Conservation (phyloP, 306 rosid species). For the Cicer arietinum region DNA sequence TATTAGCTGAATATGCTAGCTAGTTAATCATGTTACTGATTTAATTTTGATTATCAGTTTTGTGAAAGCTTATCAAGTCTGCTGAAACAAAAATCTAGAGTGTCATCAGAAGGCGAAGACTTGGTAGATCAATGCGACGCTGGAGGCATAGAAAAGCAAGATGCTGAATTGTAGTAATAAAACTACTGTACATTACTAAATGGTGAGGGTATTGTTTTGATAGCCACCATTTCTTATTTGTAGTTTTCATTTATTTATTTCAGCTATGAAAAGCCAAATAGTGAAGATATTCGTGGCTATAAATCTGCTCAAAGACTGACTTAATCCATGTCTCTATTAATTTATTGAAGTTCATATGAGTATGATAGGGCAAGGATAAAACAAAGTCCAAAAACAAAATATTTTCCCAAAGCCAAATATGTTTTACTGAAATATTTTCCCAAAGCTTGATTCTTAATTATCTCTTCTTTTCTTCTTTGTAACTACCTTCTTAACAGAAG, state of each 20-base stretch:
- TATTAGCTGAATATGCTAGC: constrained; percentile 11
- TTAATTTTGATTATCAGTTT: constrained; percentile 62
- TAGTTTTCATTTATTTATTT: constrained; percentile 41
- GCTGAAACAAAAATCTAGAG: constrained; percentile 53
- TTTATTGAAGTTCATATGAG: constrained; percentile 4
- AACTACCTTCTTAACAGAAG: constrained; percentile 23
- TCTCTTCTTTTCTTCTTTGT: constrained; percentile 13
- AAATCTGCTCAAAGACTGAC: constrained; percentile 49
- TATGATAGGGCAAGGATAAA: constrained; percentile 10
- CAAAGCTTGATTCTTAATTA: background rate
- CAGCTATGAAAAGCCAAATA: constrained; percentile 54
- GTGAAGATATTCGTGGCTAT: constrained; percentile 46
- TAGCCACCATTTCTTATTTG: constrained; percentile 41
- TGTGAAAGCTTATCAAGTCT: constrained; percentile 69
- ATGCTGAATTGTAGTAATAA: constrained; percentile 50
- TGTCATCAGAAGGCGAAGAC: constrained; percentile 48
- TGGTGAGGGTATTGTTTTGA: constrained; percentile 7
- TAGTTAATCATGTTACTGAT: constrained; percentile 28
- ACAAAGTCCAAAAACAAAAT: constrained; percentile 9
- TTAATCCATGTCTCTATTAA: constrained; percentile 24
- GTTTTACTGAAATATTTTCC: background rate
- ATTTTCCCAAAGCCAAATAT: background rate
- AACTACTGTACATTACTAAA: constrained; percentile 27
- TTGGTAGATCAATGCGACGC: constrained; percentile 21
- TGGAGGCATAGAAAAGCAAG: constrained; percentile 38